phyloP scores from a whole-genome alignment of 106 monocot species.

The Iris macrosiphon region DNA sequence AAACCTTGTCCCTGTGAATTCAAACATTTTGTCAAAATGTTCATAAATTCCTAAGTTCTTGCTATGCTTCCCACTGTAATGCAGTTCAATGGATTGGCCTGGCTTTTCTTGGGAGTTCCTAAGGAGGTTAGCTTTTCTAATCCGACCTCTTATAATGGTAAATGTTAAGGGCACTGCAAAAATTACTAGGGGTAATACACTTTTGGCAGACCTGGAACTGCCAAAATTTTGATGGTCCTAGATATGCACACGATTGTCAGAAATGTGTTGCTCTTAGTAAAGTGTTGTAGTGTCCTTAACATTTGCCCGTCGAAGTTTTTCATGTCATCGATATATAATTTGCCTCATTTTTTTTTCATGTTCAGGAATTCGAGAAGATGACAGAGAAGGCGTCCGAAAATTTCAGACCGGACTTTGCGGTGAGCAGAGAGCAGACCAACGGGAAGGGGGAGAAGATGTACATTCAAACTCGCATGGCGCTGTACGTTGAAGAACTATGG shows the following conservation, averaged over 20 bases:
- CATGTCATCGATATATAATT: not conserved
- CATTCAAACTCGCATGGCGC: constrained; percentile 97
- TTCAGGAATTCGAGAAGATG: constrained; percentile 99
- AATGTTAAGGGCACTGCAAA: too few relatives aligned
- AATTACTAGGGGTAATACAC: too few relatives aligned
- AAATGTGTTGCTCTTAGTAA: too few relatives aligned
- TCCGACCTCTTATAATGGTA: too few relatives aligned
- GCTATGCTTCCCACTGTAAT: constrained; percentile 3
- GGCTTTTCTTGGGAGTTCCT: constrained; percentile 98
- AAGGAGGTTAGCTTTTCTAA: constrained; percentile 64
- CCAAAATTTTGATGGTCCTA: too few relatives aligned
- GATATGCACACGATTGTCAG: too few relatives aligned
- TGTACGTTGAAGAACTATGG: constrained; percentile 90
- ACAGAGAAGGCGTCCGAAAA: constrained; percentile 76
- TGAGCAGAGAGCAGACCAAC: constrained; percentile 95
- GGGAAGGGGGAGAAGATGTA: constrained; percentile 96
- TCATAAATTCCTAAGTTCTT: not conserved
- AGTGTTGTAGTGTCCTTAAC: too few relatives aligned
- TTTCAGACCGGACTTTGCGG: constrained; percentile 86
- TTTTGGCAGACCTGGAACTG: too few relatives aligned
- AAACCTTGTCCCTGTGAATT: too few relatives aligned
- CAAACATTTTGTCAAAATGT: not conserved
- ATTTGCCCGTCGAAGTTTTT: not conserved
- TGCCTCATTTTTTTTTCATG: not conserved
- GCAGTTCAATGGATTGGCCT: constrained; percentile 95